Conservation (phyloP, 2,329 filamentous ascomycete genomes). For the Passalora sequoiae region DNA sequence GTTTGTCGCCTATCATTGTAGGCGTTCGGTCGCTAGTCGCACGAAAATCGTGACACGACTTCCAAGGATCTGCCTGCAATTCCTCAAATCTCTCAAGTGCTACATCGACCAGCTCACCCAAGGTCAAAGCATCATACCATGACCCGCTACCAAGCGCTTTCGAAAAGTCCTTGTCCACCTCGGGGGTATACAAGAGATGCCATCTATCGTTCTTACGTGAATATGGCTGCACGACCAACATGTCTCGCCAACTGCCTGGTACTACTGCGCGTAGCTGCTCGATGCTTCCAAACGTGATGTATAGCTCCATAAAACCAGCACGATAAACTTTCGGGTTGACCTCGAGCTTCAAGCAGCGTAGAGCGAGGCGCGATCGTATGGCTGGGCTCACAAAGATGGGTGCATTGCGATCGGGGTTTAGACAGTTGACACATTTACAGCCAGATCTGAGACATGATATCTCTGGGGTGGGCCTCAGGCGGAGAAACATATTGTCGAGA, state of each 20-base stretch:
- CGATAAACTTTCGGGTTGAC: not conserved
- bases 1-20: too few species aligned
- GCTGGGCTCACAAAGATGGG: not conserved
- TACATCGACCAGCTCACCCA: not conserved
- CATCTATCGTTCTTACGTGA: not conserved
- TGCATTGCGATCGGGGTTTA: not conserved
- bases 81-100: slow-evolving; percentile 1
- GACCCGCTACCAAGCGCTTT: not conserved
- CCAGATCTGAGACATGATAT: not conserved
- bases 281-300: not conserved
- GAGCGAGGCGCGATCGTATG: not conserved
- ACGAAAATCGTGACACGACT: too few species aligned
- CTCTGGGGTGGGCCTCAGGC: not conserved
- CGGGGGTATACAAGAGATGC: not conserved
- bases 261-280: not conserved
- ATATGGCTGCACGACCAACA: not conserved
- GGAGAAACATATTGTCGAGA: slow-evolving; percentile 21
- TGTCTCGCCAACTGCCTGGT: not conserved
- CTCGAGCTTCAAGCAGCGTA: not conserved
- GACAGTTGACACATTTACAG: not conserved
- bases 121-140: slow-evolving; percentile 1
- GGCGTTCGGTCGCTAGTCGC: too few species aligned
- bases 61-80: not conserved
- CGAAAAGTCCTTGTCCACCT: not conserved
- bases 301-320: too few species aligned